Percentiles rank a stretch among this genome's conserved stretches.
phyloP scores from a whole-genome alignment of 2,329 filamentous ascomycete species.

The Aspergillus glaucus region DNA sequence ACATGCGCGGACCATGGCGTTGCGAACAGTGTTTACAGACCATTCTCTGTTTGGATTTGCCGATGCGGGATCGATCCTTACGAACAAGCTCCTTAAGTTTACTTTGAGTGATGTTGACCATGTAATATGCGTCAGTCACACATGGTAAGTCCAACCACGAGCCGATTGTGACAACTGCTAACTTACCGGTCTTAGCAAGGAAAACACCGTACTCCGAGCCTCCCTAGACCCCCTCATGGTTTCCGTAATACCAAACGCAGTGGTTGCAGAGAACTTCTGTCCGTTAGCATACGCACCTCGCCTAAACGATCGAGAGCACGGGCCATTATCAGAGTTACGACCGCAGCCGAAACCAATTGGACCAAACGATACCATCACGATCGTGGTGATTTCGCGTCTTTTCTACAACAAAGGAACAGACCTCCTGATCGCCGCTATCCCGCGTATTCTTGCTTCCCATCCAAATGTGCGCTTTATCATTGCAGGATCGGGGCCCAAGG shows the following conservation, averaged over 20 bases:
- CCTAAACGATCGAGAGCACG: conserved; percentile 20
- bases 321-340: conserved; percentile 29
- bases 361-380: conserved; percentile 82
- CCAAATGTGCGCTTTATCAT: conserved; percentile 96
- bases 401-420: conserved; percentile 99
- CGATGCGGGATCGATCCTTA: conserved; percentile 89
- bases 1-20: conserved; percentile 90
- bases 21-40: conserved; percentile 94
- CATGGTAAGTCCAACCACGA: conserved; percentile 59
- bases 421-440: conserved; percentile 90
- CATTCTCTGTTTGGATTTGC: conserved; percentile 97
- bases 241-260: conserved; percentile 93
- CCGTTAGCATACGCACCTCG: conserved; percentile 55
- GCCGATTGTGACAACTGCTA: conserved; percentile 3
- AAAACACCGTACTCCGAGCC: conserved; percentile 91
- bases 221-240: conserved; percentile 95
- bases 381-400: conserved; percentile 91
- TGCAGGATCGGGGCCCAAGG: conserved; percentile 89
- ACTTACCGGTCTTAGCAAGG: conserved; percentile 59
- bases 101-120: conserved; percentile 94
- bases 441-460: conserved; percentile 80
- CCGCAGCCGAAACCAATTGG: conserved; percentile 63
- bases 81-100: conserved; percentile 96
- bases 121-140: conserved; percentile 97
- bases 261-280: conserved; percentile 92